These are phyloP conservation scores for Candida dubliniensis DNA, from an alignment of 1,139 yeast species.

Conservation along the genomic window DNA sequence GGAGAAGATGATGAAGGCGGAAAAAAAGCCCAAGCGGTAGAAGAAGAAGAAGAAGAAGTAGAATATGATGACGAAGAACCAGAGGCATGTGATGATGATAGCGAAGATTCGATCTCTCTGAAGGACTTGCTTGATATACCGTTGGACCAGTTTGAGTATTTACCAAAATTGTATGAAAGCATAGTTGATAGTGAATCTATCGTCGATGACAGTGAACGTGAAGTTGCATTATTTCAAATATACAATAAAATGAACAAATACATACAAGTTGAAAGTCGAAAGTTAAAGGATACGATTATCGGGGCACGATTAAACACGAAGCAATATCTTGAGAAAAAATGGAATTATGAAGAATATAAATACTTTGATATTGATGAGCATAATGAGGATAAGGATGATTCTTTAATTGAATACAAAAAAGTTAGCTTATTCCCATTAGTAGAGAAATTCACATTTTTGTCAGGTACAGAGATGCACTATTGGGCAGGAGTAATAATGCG, in stretches of 20 bases:
- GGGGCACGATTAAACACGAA: slow-evolving; percentile 35
- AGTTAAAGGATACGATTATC: slow-evolving; percentile 33
- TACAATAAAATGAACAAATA: slow-evolving; percentile 33
- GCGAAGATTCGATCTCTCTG: slow-evolving; percentile 13
- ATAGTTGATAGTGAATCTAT: slow-evolving; percentile 39
- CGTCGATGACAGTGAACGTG: slow-evolving; percentile 33
- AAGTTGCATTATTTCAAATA: slow-evolving; percentile 44
- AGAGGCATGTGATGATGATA: slow-evolving; percentile 16
- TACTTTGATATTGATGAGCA: slow-evolving; percentile 55
- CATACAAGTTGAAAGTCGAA: slow-evolving; percentile 36
- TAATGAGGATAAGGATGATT: slow-evolving; percentile 47
- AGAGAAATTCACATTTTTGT: slow-evolving; percentile 81
- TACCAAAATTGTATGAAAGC: slow-evolving; percentile 32
- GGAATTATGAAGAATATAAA: slow-evolving; percentile 60
- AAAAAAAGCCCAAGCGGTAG: slow-evolving; percentile 26
- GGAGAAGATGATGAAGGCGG: slow-evolving; percentile 29
- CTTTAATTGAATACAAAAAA: slow-evolving; percentile 50
- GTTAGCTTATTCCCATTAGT: slow-evolving; percentile 86
- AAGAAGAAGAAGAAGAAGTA: slow-evolving; percentile 24
- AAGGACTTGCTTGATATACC: slow-evolving; percentile 6
- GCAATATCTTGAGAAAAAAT: slow-evolving; percentile 31
- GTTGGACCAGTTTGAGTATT: slow-evolving; percentile 16
- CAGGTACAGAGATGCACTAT: slow-evolving; percentile 77
- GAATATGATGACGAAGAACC: slow-evolving; percentile 24
- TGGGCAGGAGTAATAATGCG: slow-evolving; percentile 98